phyloP scores from a whole-genome alignment of 257 asterid species.

The Verbascum thapsus region DNA sequence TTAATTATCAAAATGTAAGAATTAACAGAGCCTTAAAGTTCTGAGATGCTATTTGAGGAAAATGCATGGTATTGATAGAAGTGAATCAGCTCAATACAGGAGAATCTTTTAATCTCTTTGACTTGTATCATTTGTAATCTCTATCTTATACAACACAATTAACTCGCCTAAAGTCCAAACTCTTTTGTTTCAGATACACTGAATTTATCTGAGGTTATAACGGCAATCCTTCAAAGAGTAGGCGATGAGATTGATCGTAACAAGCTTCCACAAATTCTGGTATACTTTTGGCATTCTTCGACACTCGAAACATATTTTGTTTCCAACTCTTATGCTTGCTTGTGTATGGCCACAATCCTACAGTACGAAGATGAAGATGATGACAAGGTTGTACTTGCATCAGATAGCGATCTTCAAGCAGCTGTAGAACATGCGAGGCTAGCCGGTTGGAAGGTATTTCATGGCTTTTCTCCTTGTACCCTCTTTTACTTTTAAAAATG shows the following conservation, averaged over 20 bases:
- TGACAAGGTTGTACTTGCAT: constrained; percentile 83
- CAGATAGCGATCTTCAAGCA: constrained; percentile 87
- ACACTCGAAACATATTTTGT: background rate
- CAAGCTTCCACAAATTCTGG: constrained; percentile 93
- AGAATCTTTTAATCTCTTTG: too few relatives aligned
- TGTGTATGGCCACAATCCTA: constrained; percentile 14
- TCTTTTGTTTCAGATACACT: constrained; percentile 52
- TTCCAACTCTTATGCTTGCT: constrained; percentile 21
- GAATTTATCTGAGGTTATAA: constrained; percentile 68
- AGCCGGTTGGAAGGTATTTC: constrained; percentile 91
- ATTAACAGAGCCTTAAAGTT: too few relatives aligned
- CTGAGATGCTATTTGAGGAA: too few relatives aligned
- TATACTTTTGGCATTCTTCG: constrained; percentile 20
- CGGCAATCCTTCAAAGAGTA: constrained; percentile 87
- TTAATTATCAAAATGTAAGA: too few relatives aligned
- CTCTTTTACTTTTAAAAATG: background rate
- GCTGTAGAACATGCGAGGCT: constrained; percentile 88
- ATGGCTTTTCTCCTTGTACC: background rate
- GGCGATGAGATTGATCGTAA: constrained; percentile 86
- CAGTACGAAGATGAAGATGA: constrained; percentile 97
- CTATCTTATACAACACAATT: background rate
- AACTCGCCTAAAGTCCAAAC: constrained; percentile 1
- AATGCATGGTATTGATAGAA: too few relatives aligned
- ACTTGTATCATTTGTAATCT: background rate
- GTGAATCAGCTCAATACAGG: too few relatives aligned